Evolutionary conservation across 148 eudicot genomes (phyloP), one percentile per base, ranked within the genome.

Genomic region (Chenopodium quinoa): DNA sequence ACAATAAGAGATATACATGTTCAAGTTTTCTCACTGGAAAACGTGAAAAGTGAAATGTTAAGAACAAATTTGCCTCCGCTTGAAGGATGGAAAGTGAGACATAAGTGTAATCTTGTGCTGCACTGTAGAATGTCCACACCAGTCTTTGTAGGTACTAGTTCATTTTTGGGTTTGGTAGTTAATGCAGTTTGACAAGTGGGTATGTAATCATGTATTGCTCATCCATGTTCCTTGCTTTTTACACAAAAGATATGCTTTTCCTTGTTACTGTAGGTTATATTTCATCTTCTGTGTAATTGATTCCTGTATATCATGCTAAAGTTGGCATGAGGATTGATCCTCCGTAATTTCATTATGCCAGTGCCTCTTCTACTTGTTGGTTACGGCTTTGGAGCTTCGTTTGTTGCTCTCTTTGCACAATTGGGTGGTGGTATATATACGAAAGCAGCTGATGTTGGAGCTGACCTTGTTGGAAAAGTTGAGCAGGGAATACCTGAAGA

Each of bases 401-500:
- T 96, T 83, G 99, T 96, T 71, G 99, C 99, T 79, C 98, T 96
- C 81, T 96, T 96, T 84, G 99, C 99, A 83, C 99, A 96, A 86
- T 78, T 96, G 91, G 99, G 99, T 87, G 99, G 99, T 87, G 99
- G 99, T 82, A 96, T 96, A 87, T 96, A 85, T 87, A 96, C 99
- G n/a, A 96, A 96, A 90, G 99, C 99, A 52, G 99, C 99, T 88
- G 99, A 96, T 88, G 99, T 96, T 81, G 99, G 99, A 75, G 99
- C 99, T 80, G 99, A 96, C 82, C 97, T 96, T 86, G 99, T 96
- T 81, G 99, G 99, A 76, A 96, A 96, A 87, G 94, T 96, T 75
- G 99, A 96, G 86, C 99, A 96, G 91, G 99, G 99, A 80, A 96
- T 96, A 73, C 99, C 99, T 85, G 99, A 96, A 92, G 99, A 96